phyloP scores from a whole-genome alignment of 2,329 filamentous ascomycete species.

The Leptographium galeiforme region DNA sequence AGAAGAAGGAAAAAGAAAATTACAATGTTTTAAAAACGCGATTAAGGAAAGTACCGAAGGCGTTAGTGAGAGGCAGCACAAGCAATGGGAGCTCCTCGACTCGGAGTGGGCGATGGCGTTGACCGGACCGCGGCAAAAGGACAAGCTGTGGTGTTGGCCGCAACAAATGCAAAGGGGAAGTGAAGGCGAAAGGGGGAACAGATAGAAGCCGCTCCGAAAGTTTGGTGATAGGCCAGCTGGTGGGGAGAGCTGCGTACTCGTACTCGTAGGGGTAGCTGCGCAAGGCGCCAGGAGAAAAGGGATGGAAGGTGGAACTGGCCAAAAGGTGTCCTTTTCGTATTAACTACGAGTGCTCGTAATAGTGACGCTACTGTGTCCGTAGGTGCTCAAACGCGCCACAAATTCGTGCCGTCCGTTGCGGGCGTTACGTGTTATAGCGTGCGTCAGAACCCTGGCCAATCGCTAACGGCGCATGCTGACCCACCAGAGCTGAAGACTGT shows the following conservation, averaged over 20 bases:
- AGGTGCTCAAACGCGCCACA: not conserved
- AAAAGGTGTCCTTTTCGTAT: constrained; percentile 3
- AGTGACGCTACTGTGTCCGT: not conserved
- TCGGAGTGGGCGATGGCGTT: not conserved
- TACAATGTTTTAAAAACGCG: not conserved
- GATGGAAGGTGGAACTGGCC: not conserved
- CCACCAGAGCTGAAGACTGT: no score
- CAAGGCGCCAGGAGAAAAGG: not conserved
- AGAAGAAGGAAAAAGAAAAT: not conserved
- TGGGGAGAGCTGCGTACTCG: not conserved
- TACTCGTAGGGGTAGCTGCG: not conserved
- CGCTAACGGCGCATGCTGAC: not conserved
- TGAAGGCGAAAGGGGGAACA: not conserved
- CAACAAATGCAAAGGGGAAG: not conserved
- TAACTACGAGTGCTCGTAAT: not conserved
- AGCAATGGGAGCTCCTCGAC: not conserved
- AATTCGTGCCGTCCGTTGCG: not conserved
- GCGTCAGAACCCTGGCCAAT: not conserved
- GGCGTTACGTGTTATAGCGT: no score
- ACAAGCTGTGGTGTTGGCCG: not conserved
- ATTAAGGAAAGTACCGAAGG: not conserved
- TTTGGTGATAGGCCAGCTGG: not conserved
- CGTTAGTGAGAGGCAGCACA: not conserved
- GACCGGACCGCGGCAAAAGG: not conserved
- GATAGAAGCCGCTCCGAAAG: not conserved